Evolutionary conservation across 169 alveolate species (phyloP).

Genomic region (Cryptosporidium ubiquitum): DNA sequence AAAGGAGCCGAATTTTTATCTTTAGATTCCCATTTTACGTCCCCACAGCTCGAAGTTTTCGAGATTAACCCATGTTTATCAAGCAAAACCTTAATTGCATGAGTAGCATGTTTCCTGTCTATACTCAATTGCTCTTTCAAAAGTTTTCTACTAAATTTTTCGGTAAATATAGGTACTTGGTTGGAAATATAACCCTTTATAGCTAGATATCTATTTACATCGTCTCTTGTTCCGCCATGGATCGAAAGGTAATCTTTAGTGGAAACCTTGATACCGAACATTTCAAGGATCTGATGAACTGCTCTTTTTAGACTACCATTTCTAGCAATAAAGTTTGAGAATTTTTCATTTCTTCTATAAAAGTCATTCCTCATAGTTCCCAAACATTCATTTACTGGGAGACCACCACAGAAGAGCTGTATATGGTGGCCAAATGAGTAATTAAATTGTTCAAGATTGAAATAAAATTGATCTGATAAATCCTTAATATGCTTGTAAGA

Average conservation of each 20-base stretch:
- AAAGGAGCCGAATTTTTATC: background rate
- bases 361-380: conserved; percentile 50
- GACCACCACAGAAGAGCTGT: background rate
- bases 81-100: background rate
- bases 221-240: conserved; percentile 41
- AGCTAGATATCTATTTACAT: conserved; percentile 20
- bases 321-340: conserved; percentile 13
- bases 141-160: background rate
- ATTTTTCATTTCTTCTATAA: conserved; percentile 59
- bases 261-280: conserved; percentile 1
- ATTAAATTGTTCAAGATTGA: background rate
- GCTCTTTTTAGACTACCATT: conserved; percentile 9
- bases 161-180: background rate
- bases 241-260: background rate
- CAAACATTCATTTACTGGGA: conserved; percentile 10
- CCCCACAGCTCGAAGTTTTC: background rate
- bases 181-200: background rate
- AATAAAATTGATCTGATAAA: background rate
- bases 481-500: background rate
- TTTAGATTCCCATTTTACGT: background rate
- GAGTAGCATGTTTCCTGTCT: background rate
- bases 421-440: background rate
- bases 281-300: conserved; percentile 1
- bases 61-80: background rate
- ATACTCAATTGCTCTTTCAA: background rate